Evolutionary conservation across 192 early-diverging fungal species (phyloP), one percentile per base, ranked within the genome.

Genomic region (Cetraspora pellucida): DNA sequence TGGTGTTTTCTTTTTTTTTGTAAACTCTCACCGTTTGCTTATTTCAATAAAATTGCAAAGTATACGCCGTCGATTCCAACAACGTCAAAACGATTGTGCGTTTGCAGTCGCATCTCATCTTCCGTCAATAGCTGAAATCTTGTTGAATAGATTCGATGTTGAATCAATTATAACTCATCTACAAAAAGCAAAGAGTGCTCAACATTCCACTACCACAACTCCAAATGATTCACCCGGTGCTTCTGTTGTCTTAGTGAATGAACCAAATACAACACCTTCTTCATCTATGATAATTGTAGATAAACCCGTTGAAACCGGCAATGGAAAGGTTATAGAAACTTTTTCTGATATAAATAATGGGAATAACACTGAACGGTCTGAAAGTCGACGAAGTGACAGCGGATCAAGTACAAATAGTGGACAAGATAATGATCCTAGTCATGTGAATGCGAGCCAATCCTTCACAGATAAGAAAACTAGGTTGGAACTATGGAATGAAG

Each of bases 61-160:
- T 75, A 87, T 97, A 69, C 93, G 91, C 61, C 85, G 93, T 65
- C 90, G 97, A 17, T 98, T 97, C 81, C 93, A 97, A 76, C 94
- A 96, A 86, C 96, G 96, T 83, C 94, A 95, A 78, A 88, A 91
- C 63, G 97, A 99, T 85, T 96, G 95, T 81, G 81, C 88, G 23
- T 95, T 94, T 70, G 92, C 92, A 6, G 91, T 96, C n/a, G 81
- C 91, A 74, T 90, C 92, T 44, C 86, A 96, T 46, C 80, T 97
- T 55, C 94, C 95, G 0, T 91, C 91, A 28, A 81, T 97, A 46
- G 87, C 87, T 66, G 93, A 95, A 58, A 89, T 94, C 47, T 82
- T 98, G 0, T 84, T 93, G 64, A 86, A 89, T 23, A 87, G 89
- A 57, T 88, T 94, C 5, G 90, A 96, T 52, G 94, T 97, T 1